Conservation (phyloP, 805 yeast genomes). For the Lipomyces starkeyi region DNA sequence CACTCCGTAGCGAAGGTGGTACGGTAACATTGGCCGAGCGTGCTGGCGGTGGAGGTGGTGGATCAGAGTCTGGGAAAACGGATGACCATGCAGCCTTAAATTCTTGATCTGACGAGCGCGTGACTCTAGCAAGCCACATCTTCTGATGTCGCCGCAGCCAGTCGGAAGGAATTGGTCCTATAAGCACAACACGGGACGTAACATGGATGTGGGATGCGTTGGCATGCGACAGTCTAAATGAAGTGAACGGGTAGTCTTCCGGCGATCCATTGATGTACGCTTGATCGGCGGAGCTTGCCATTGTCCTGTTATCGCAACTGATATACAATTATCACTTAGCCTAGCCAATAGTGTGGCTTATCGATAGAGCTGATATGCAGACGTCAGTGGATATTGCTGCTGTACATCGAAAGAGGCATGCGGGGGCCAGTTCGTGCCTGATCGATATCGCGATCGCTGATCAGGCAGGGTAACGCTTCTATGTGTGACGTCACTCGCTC, state of each 20-base stretch:
- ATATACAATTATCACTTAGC: background rate
- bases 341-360: background rate
- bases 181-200: slow-evolving; percentile 55
- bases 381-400: background rate
- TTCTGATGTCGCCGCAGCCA: slow-evolving; percentile 55
- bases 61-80: slow-evolving; percentile 28
- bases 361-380: background rate
- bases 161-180: slow-evolving; percentile 64
- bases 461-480: background rate
- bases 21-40: slow-evolving; percentile 8
- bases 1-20: slow-evolving; percentile 10
- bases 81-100: slow-evolving; percentile 37
- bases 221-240: slow-evolving; percentile 62
- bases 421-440: background rate
- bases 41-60: slow-evolving; percentile 24
- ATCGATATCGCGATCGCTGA: background rate
- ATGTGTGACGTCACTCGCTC: background rate
- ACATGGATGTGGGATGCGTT: slow-evolving; percentile 55
- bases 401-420: background rate
- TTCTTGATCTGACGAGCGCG: slow-evolving; percentile 26
- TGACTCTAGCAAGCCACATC: slow-evolving; percentile 33
- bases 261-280: background rate
- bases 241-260: slow-evolving; percentile 58
- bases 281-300: background rate
- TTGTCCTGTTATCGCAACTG: background rate